Base-by-base conservation (phyloP, 2,329 filamentous ascomycete species). In the Aspergillus sp. region DNA sequence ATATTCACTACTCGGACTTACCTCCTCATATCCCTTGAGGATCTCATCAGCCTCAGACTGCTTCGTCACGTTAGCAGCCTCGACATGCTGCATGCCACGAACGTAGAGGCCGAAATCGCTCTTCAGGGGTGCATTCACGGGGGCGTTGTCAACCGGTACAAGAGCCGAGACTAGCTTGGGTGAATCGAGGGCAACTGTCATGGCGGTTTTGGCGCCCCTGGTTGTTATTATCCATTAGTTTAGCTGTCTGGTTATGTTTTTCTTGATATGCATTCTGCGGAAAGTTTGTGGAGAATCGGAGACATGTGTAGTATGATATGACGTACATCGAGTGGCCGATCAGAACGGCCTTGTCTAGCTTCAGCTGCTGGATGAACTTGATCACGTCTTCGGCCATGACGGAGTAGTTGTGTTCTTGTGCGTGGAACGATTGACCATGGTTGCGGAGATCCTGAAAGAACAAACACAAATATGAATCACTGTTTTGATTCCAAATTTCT, bases 291-390 rank as follows among this genome's bases (percentile, higher is more conserved):
- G 32, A 13, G 5, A 5, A 30, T 30, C 32, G 5, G 32, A 36
- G 12, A 7, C 13, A 17, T 19, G 3, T 41, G 21, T 45, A 21
- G 9, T 17, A 23, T 5, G 12, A 30, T 8, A 23, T 15, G 25
- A 69, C 84, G 70, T 77, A 91, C 94, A 98, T 98, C 1, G 92
- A 97, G 78, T 98, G 95, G 0, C 94, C 94, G 70, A 98, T 95
- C 28, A 98, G 79, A 0, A 90, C 92, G 2, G 89, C 82, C 28
- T 90, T 80, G 48, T 84, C 79, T n/a, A 97, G 79, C 3, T 82
- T 80, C 74, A 96, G 89, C 57, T 90, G 79, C 5, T 82, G 69
- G 58, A 98, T 89, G 75, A 98, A 98, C 48, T 84, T 81, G 57
- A 89, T 86, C 10, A 97, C 87, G 69, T 98, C 94, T 65, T 88